Evolutionary conservation across 2,329 filamentous ascomycete genomes (phyloP).

Genomic region (Stachybotrys elegans): DNA sequence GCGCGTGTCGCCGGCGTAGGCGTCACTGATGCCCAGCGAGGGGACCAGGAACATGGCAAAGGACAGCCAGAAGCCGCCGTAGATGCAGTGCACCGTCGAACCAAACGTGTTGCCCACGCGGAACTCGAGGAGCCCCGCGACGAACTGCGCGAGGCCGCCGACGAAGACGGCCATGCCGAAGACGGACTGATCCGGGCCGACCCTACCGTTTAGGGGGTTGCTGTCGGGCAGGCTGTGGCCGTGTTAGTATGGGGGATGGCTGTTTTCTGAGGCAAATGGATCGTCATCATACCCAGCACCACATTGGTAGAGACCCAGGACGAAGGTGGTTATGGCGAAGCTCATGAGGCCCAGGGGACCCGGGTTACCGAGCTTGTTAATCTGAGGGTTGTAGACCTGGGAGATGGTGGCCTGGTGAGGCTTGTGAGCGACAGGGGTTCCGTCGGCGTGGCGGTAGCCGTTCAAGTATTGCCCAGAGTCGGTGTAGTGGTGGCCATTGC

Average conservation of each 20-base stretch:
- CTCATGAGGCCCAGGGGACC: slow-evolving; percentile 55
- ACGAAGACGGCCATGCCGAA: slow-evolving; percentile 40
- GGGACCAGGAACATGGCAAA: slow-evolving; percentile 52
- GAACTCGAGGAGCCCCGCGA: slow-evolving; percentile 56
- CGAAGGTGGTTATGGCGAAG: slow-evolving; percentile 63
- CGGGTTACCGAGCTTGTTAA: slow-evolving; percentile 51
- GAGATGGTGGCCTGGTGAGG: slow-evolving; percentile 29
- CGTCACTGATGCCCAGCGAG: slow-evolving; percentile 43
- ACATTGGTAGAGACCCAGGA: slow-evolving; percentile 44
- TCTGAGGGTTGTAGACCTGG: slow-evolving; percentile 26
- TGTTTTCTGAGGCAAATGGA: too few relatives aligned
- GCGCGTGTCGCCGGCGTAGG: slow-evolving; percentile 32
- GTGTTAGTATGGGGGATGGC: too few relatives aligned
- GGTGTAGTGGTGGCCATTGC: background rate
- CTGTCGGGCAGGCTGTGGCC: slow-evolving; percentile 24
- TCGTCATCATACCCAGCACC: slow-evolving; percentile 46
- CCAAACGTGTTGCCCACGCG: slow-evolving; percentile 57
- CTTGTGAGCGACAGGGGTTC: slow-evolving; percentile 7
- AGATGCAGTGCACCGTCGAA: slow-evolving; percentile 55
- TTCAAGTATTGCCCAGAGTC: background rate
- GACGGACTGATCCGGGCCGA: slow-evolving; percentile 30
- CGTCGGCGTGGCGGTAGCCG: slow-evolving; percentile 5
- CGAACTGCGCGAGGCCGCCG: slow-evolving; percentile 62
- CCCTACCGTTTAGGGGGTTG: slow-evolving; percentile 24
- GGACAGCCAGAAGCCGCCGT: slow-evolving; percentile 58